phyloP scores from a whole-genome alignment of 306 rosid species.

The Cicer bijugum region DNA sequence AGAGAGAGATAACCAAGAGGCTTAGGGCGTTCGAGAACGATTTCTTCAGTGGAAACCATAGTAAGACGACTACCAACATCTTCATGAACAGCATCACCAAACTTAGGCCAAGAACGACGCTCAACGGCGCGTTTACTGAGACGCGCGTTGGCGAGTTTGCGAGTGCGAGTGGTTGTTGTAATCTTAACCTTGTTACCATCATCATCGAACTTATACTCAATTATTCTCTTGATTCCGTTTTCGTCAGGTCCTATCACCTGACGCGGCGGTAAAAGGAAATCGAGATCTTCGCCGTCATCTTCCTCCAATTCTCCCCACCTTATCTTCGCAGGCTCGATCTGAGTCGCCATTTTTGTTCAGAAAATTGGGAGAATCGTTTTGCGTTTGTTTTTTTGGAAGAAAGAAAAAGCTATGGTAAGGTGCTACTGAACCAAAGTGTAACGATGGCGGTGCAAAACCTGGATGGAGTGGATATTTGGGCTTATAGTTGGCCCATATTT shows the following conservation, averaged over 20 bases:
- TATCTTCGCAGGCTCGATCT: constrained; percentile 34
- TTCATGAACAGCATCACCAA: constrained; percentile 82
- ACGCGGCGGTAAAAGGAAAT: constrained; percentile 73
- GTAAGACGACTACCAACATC: constrained; percentile 89
- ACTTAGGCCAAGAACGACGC: constrained; percentile 71
- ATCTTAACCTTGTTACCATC: constrained; percentile 77
- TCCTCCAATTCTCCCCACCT: constrained; percentile 65
- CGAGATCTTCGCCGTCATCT: constrained; percentile 83
- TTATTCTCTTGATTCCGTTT: constrained; percentile 74
- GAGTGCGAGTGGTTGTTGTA: constrained; percentile 69
- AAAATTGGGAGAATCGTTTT: too few species aligned
- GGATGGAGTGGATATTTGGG: too few species aligned
- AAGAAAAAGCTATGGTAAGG: too few species aligned
- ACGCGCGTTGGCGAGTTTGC: constrained; percentile 57
- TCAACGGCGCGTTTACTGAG: constrained; percentile 52
- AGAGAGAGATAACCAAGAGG: constrained; percentile 62
- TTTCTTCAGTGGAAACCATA: constrained; percentile 91
- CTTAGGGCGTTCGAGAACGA: constrained; percentile 84
- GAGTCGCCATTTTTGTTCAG: neutral
- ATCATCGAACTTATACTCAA: constrained; percentile 80
- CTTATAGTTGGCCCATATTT: too few species aligned
- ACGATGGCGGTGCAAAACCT: too few species aligned
- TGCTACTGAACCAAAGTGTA: too few species aligned
- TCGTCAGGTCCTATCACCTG: constrained; percentile 82
- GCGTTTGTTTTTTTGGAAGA: too few species aligned